phyloP scores from a whole-genome alignment of 208 protist genomes.

The Borovskyia barvae region DNA sequence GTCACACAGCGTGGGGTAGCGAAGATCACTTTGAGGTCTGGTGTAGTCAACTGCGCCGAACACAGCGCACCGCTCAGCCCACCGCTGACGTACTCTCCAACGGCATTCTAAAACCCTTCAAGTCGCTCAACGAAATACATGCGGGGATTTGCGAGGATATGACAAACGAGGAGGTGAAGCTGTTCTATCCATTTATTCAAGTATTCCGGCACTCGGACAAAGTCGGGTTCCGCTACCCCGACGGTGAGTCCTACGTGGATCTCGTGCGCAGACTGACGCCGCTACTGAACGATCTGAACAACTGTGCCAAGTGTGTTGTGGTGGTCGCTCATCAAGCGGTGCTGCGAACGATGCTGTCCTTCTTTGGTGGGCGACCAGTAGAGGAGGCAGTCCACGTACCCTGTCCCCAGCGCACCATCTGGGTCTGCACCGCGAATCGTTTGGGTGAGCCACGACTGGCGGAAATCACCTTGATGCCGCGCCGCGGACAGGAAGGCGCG shows the following conservation, averaged over 20 bases:
- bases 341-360: slow-evolving; percentile 74
- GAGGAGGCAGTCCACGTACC: slow-evolving; percentile 69
- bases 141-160: slow-evolving; percentile 87
- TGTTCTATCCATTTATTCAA: slow-evolving; percentile 65
- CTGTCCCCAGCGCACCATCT: slow-evolving; percentile 73
- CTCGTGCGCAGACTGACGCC: slow-evolving; percentile 67
- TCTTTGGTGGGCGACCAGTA: slow-evolving; percentile 62
- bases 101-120: slow-evolving; percentile 39
- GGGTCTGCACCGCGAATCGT: slow-evolving; percentile 74
- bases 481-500: not conserved
- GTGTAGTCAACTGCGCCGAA: slow-evolving; percentile 76
- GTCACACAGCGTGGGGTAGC: slow-evolving; percentile 36
- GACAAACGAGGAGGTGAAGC: slow-evolving; percentile 77
- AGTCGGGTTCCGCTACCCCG: slow-evolving; percentile 82
- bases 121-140: slow-evolving; percentile 85
- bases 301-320: slow-evolving; percentile 47
- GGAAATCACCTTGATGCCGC: slow-evolving; percentile 47
- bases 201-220: slow-evolving; percentile 69
- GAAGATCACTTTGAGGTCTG: slow-evolving; percentile 70
- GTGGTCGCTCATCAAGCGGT: slow-evolving; percentile 85
- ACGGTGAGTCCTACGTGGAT: slow-evolving; percentile 83
- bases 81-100: slow-evolving; percentile 42
- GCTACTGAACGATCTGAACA: slow-evolving; percentile 61
- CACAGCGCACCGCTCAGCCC: slow-evolving; percentile 58
- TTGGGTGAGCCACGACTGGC: slow-evolving; percentile 53